Percentiles rank a stretch among this genome's conserved stretches.
Evolutionary conservation across 306 rosid genomes (phyloP).

Genomic region (Cucumis sativus): Cucumber_9930_V3 NC_026661.2:18954501-18955000

Average conservation of each 20-base stretch:
- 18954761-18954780: not conserved
- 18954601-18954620: conserved; percentile 79
- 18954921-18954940: not conserved
- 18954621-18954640: conserved; percentile 60
- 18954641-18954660: conserved; percentile 84
- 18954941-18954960: conserved; percentile 52
- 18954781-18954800: conserved; percentile 21
- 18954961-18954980: conserved; percentile 38
- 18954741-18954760: not conserved
- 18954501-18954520: conserved; percentile 49
- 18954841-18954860: conserved; percentile 69
- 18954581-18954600: conserved; percentile 28
- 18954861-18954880: conserved; percentile 38
- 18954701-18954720: not conserved
- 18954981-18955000: conserved; percentile 32
- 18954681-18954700: conserved; percentile 7
- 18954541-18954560: not conserved
- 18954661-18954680: not conserved
- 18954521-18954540: not conserved
- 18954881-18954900: not conserved
- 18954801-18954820: conserved; percentile 63
- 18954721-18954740: not conserved
- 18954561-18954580: not conserved
- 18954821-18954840: conserved; percentile 54
- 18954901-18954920: not conserved